Conservation (phyloP, 169 alveolate species). For the Plasmodium coatneyi region DNA sequence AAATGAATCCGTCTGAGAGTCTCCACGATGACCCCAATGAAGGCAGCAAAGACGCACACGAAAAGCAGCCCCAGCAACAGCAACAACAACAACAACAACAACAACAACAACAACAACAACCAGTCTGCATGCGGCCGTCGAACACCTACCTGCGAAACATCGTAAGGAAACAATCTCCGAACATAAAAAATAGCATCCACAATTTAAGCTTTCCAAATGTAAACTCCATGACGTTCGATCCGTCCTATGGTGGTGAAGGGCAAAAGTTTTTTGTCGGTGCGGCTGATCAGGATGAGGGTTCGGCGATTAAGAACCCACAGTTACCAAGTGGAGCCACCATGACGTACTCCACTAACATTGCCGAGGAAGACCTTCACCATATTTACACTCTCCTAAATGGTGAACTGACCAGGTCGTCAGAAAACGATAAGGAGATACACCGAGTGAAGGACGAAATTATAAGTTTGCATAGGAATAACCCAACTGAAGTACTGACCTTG, state of each 20-base stretch:
- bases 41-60: background rate
- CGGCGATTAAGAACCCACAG: background rate
- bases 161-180: slow-evolving; percentile 35
- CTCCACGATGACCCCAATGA: background rate
- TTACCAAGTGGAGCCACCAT: background rate
- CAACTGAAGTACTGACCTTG: slow-evolving; percentile 2
- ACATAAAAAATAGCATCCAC: slow-evolving; percentile 59
- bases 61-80: background rate
- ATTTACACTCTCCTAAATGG: slow-evolving; percentile 6
- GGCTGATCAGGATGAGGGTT: background rate
- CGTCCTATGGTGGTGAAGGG: background rate
- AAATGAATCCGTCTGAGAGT: background rate
- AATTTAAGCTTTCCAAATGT: slow-evolving; percentile 26
- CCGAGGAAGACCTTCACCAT: slow-evolving; percentile 28
- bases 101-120: background rate
- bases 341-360: background rate
- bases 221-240: slow-evolving; percentile 43
- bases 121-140: slow-evolving; percentile 5
- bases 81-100: background rate
- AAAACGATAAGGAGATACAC: slow-evolving; percentile 38
- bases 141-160: slow-evolving; percentile 29
- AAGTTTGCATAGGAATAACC: slow-evolving; percentile 16
- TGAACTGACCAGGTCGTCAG: background rate
- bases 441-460: slow-evolving; percentile 43
- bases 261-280: background rate